These are phyloP conservation scores for Solanum bulbocastanum DNA, from an alignment of 257 asterid genomes.

Conservation along the genomic window DNA sequence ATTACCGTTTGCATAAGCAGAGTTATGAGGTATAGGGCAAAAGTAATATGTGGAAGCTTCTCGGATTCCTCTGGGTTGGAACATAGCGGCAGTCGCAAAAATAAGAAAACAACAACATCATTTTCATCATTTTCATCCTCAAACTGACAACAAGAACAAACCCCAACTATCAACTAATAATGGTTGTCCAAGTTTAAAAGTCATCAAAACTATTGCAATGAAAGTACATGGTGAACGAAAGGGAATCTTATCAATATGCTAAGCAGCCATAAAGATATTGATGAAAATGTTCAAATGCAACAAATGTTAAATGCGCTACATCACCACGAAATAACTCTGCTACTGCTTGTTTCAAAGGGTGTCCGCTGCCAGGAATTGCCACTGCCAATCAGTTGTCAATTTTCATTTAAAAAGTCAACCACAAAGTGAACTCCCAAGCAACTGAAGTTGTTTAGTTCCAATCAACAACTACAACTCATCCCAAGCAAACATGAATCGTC, in stretches of 20 bases:
- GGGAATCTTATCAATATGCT: neutral
- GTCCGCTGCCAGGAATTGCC: conserved; percentile 30
- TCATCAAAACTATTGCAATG: neutral
- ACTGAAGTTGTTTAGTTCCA: neutral
- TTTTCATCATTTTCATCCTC: conserved; percentile 24
- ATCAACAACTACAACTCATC: neutral
- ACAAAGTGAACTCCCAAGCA: neutral
- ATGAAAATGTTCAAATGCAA: neutral
- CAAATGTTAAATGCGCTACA: conserved; percentile 4
- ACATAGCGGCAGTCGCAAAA: neutral
- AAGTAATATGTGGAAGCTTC: conserved; percentile 26
- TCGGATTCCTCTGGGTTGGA: conserved; percentile 67
- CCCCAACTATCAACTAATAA: neutral
- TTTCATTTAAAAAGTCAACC: neutral
- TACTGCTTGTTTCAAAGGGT: conserved; percentile 30
- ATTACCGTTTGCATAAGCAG: neutral
- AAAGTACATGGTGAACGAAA: neutral
- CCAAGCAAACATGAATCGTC: neutral
- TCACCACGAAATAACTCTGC: conserved; percentile 36
- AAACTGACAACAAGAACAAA: neutral
- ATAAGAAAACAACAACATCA: too few species aligned
- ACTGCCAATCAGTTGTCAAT: conserved; percentile 1
- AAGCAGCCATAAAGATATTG: neutral
- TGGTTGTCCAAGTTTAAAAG: neutral
- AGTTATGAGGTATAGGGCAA: neutral